Evolutionary conservation across 345 rosid genomes (phyloP), one percentile per base, ranked within the genome.

Genomic region (Anastatica hierochuntica): DNA sequence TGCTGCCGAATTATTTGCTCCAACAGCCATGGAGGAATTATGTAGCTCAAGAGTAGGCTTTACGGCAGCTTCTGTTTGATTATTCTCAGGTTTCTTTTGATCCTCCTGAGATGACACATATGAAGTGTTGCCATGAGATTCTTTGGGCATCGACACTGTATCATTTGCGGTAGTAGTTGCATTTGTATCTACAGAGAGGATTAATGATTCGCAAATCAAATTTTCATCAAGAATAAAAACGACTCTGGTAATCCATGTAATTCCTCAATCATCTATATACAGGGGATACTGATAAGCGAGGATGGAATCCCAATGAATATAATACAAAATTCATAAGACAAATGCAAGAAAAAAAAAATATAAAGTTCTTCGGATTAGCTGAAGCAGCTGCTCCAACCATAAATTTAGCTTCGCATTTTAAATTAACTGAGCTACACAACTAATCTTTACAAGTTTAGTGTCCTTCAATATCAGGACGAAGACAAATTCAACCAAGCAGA

Each of bases 121-220:
- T 48, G 27, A 37, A 1, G 21, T 30, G 4, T 36, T 47, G 51
- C 43, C 71, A 15, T 72, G 73, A 67, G 34, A 31, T 42, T 66
- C 78, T 14, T 61, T 67, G 62, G 78, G 35, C 34, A 49, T 44
- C 10, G 69, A 43, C 62, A 39, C 62, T 14, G 77, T 59, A 56
- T 39, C 61, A 61, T 79, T 79, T 43, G 77, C 62, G 62, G 62
- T 64, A 59, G 77, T 69, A 16, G 76, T 34, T 53, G 70, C 63
- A 53, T 81, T 62, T 44, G 19, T 53, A 62, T 77, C 99, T 83
- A 71, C 73, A 72, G 47, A 53, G 36, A 68, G 34, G 52, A 70
- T 63, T 14, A 45, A 21, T n/a, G 53, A 39, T 54, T 43, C 47
- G 20, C 42, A 39, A 62, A 44, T 52, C 39, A n/a, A 51, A 55